Evolutionary conservation across 371 early-diverging fungal genomes (phyloP).

Genomic region (Mucor racemosus): DNA sequence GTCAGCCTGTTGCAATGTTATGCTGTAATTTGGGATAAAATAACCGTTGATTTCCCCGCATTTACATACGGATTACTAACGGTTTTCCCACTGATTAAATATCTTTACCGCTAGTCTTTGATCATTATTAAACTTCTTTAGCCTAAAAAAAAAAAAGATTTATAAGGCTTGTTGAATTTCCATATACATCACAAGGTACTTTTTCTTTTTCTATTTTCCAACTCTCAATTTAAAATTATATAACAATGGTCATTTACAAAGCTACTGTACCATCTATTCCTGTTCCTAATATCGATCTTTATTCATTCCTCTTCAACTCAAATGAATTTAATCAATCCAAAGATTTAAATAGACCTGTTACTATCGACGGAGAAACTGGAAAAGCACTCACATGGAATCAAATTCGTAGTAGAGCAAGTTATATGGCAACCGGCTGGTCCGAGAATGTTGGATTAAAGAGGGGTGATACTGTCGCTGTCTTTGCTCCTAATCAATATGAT

Average conservation of each 20-base stretch:
- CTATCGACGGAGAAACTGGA: conserved; percentile 66
- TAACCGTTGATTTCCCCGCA: conserved; percentile 12
- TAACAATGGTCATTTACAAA: conserved; percentile 41
- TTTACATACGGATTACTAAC: conserved; percentile 15
- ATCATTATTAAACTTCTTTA: conserved; percentile 6
- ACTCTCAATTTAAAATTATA: neutral
- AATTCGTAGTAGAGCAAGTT: conserved; percentile 14
- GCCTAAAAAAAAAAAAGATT: neutral
- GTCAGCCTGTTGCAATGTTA: neutral
- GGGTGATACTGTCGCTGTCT: conserved; percentile 76
- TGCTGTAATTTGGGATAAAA: neutral
- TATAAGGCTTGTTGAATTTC: neutral
- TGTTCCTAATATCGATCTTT: conserved; percentile 70
- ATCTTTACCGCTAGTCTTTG: neutral
- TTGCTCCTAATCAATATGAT: conserved; percentile 68
- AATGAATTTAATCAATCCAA: conserved; percentile 43
- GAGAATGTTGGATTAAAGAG: conserved; percentile 62
- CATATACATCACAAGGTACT: neutral
- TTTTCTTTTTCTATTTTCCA: neutral
- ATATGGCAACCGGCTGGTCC: conserved; percentile 29
- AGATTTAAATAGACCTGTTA: conserved; percentile 42
- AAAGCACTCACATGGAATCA: conserved; percentile 65
- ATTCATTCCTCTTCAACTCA: conserved; percentile 61
- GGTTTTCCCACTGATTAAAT: conserved; percentile 16
- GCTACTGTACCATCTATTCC: conserved; percentile 36